phyloP scores from a whole-genome alignment of 495 filamentous ascomycete species.

The Aspergillus ostianus region DNA sequence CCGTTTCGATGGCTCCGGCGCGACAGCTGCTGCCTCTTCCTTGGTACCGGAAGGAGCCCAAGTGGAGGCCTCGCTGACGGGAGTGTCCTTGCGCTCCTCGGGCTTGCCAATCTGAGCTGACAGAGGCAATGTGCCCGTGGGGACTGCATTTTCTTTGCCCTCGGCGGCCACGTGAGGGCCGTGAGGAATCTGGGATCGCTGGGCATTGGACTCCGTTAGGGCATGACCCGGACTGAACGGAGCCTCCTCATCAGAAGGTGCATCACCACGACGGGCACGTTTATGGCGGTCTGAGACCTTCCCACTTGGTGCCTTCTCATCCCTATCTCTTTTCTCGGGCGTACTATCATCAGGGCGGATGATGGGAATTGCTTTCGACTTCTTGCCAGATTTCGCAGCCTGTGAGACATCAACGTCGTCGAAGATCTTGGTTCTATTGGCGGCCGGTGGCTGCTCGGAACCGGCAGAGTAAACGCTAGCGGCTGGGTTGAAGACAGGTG shows the following conservation, averaged over 20 bases:
- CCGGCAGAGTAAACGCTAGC: constrained; percentile 28
- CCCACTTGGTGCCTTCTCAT: constrained; percentile 41
- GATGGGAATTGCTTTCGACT: constrained; percentile 81
- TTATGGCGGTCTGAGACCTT: constrained; percentile 62
- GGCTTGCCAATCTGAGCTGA: constrained; percentile 21
- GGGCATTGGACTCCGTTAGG: constrained; percentile 43
- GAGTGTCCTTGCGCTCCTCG: constrained; percentile 33
- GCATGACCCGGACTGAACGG: constrained; percentile 62
- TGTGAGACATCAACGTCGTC: constrained; percentile 68
- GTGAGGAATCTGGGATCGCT: constrained; percentile 30
- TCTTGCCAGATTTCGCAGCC: constrained; percentile 59
- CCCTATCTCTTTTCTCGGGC: constrained; percentile 42
- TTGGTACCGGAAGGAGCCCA: constrained; percentile 45
- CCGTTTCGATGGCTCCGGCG: constrained; percentile 34
- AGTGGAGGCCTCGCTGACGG: constrained; percentile 40
- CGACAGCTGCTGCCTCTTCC: constrained; percentile 35
- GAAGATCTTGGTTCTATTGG: constrained; percentile 61
- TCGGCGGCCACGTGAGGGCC: constrained; percentile 32
- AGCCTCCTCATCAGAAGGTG: constrained; percentile 65
- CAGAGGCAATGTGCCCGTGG: constrained; percentile 8
- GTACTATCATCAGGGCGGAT: constrained; percentile 59
- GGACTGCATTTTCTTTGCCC: constrained; percentile 47
- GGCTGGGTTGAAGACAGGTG: constrained; percentile 72
- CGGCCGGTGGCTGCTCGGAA: constrained; percentile 22
- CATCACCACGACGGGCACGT: constrained; percentile 59